Percentiles rank a stretch among this genome's conserved stretches.
phyloP scores from a whole-genome alignment of 2,329 filamentous ascomycete species.

The Xylariaceae sp. region DNA sequence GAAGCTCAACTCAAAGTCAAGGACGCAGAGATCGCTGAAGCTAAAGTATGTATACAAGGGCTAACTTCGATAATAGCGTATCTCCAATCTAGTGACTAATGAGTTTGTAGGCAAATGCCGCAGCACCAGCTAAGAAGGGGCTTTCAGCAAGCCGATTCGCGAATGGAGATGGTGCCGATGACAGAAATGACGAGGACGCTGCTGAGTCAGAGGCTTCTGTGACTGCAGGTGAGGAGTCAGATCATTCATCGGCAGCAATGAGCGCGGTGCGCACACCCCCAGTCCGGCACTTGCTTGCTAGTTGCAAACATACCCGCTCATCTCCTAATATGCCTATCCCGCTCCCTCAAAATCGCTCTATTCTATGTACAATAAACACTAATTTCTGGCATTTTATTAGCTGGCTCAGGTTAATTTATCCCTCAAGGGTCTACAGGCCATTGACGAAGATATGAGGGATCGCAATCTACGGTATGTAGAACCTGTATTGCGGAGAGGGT shows the following conservation, averaged over 20 bases:
- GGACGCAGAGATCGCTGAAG: conserved; percentile 68
- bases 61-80: not conserved
- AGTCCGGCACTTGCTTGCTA: conserved; percentile 44
- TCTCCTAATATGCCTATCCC: conserved; percentile 19
- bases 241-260: conserved; percentile 69
- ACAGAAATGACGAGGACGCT: conserved; percentile 43
- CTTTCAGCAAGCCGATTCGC: conserved; percentile 63
- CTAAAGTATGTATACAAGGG: conserved; percentile 51
- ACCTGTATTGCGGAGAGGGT: not conserved
- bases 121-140: conserved; percentile 52
- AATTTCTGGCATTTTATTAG: conserved; percentile 38
- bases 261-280: conserved; percentile 68
- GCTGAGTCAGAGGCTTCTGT: conserved; percentile 42
- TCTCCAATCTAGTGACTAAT: conserved; percentile 18
- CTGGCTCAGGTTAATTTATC: conserved; percentile 52
- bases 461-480: conserved; percentile 54
- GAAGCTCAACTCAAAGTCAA: conserved; percentile 57
- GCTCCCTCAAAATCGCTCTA: not conserved
- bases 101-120: conserved; percentile 50
- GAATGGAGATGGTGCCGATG: conserved; percentile 43
- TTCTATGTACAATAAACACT: conserved; percentile 27
- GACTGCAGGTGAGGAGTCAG: conserved; percentile 65
- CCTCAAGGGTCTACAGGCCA: conserved; percentile 57
- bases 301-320: conserved; percentile 34
- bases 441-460: conserved; percentile 63